Evolutionary conservation across 2,329 filamentous ascomycete species (phyloP).

Genomic region (Xenosphaeropsis pyriputrescens): DNA sequence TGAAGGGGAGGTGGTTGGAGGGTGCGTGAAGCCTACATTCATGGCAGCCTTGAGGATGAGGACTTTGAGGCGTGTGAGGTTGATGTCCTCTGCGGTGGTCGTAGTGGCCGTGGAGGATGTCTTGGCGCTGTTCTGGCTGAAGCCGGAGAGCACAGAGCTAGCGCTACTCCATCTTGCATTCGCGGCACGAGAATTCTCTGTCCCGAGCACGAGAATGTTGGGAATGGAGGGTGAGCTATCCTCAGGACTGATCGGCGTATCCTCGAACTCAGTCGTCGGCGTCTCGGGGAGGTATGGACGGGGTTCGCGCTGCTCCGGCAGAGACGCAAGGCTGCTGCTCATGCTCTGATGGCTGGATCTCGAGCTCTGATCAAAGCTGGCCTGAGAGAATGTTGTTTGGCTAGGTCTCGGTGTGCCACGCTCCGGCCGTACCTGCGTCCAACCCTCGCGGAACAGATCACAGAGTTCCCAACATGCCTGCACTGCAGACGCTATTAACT

Average conservation of each 20-base stretch:
- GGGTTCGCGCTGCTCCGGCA: slow-evolving; percentile 27
- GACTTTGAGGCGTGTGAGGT: slow-evolving; percentile 63
- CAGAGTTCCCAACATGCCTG: slow-evolving; percentile 93
- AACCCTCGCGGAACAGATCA: slow-evolving; percentile 83
- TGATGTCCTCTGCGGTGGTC: slow-evolving; percentile 51
- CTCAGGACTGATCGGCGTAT: slow-evolving; percentile 71
- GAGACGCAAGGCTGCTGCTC: slow-evolving; percentile 29
- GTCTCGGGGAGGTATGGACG: slow-evolving; percentile 57
- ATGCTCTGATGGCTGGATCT: slow-evolving; percentile 16
- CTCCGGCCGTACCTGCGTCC: slow-evolving; percentile 79
- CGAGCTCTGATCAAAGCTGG: slow-evolving; percentile 30
- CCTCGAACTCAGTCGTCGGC: slow-evolving; percentile 89
- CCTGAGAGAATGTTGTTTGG: slow-evolving; percentile 58
- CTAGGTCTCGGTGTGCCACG: slow-evolving; percentile 71
- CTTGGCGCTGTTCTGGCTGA: slow-evolving; percentile 54
- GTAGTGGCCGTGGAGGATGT: slow-evolving; percentile 61
- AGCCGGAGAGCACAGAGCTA: slow-evolving; percentile 64
- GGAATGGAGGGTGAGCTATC: slow-evolving; percentile 62
- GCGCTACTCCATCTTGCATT: slow-evolving; percentile 70
- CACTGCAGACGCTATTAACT: slow-evolving; percentile 73
- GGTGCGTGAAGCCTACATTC: slow-evolving; percentile 64
- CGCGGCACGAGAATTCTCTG: slow-evolving; percentile 42
- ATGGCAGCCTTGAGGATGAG: slow-evolving; percentile 76
- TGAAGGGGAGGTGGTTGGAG: slow-evolving; percentile 18
- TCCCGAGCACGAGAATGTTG: slow-evolving; percentile 78